Conservation (phyloP, 768 basidiomycete species). For the Zangia roseola region DNA sequence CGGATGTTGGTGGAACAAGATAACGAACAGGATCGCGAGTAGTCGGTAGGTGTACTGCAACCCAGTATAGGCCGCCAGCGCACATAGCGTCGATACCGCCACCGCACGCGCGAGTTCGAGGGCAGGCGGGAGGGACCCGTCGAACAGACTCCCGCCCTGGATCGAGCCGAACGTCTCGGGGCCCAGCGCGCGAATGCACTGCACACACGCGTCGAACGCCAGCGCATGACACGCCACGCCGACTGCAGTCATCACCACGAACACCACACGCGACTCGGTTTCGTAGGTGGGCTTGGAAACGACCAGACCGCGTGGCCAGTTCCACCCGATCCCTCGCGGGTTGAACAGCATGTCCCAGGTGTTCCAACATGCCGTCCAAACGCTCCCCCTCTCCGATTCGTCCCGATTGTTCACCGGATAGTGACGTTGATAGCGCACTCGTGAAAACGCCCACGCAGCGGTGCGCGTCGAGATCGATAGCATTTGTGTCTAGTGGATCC, state of each 20-base stretch:
- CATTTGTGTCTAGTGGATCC: conserved; percentile 11
- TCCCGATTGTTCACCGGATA: not conserved
- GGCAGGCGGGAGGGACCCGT: conserved; percentile 32
- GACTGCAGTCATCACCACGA: conserved; percentile 7
- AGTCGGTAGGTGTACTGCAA: conserved; percentile 45
- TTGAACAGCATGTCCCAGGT: conserved; percentile 26
- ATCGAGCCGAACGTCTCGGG: conserved; percentile 38
- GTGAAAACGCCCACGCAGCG: conserved; percentile 22
- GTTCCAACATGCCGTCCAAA: conserved; percentile 23
- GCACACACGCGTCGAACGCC: conserved; percentile 16
- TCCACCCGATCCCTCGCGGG: conserved; percentile 29
- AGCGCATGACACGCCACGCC: conserved; percentile 5
- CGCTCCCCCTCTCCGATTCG: not conserved
- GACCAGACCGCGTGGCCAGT: conserved; percentile 21
- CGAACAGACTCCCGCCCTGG: conserved; percentile 37
- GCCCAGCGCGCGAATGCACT: conserved; percentile 27
- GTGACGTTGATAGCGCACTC: conserved; percentile 12
- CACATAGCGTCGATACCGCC: conserved; percentile 41
- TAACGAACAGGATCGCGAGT: conserved; percentile 42
- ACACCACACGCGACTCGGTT: conserved; percentile 10
- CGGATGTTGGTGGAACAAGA: conserved; percentile 46
- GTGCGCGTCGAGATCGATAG: conserved; percentile 14
- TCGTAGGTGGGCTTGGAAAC: conserved; percentile 10
- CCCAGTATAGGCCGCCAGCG: conserved; percentile 44
- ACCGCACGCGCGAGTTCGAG: conserved; percentile 38